Evolutionary conservation across 768 basidiomycete species (phyloP), one percentile per base, ranked within the genome.

Genomic region (Psilocybe cubensis): DNA sequence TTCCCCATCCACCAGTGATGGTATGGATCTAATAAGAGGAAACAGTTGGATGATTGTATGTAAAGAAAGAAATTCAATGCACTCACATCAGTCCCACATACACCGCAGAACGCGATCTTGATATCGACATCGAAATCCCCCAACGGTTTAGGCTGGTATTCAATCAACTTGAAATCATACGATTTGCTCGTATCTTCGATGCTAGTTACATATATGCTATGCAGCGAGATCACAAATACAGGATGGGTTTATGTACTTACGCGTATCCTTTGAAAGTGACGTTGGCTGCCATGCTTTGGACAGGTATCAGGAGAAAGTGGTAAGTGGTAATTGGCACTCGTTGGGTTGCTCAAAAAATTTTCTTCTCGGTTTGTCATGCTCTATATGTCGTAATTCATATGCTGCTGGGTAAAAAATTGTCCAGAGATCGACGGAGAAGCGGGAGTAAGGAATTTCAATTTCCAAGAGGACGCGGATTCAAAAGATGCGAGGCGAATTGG

Each of bases 41-140:
- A 61, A 17, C 43, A 42, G 25, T 23, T 14, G n/a, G 14, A 35
- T 11, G 18, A 3, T 18, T 1, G 28, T 18, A 38, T 33, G 18
- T 29, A 14, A 14, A n/a, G 18, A 8, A 17, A 28, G 9, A 20
- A 29, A 31, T 35, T 21, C 7, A 42, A 43, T 12, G 7, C 35
- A 62, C 70, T 2, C 49, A 84, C 78, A 66, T 85, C 84, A 3
- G 80, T 79, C 31, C 79, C 82, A 57, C 84, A 85, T 17, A 83
- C 80, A 23, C 76, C 76, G 58, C 75, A 83, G 61, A 74, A 80
- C 20, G 79, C 77, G 56, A 83, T 80, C 50, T 77, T 74, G 56
- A 83, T 77, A 52, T 87, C 84, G 50, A 87, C 72, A 62, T 88
- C 86, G 59, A 79, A 74, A 23, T 83, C 78, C 3, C 74, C 76